Conservation (phyloP, 169 alveolate genomes). For the Amoebophrya sp. region DNA sequence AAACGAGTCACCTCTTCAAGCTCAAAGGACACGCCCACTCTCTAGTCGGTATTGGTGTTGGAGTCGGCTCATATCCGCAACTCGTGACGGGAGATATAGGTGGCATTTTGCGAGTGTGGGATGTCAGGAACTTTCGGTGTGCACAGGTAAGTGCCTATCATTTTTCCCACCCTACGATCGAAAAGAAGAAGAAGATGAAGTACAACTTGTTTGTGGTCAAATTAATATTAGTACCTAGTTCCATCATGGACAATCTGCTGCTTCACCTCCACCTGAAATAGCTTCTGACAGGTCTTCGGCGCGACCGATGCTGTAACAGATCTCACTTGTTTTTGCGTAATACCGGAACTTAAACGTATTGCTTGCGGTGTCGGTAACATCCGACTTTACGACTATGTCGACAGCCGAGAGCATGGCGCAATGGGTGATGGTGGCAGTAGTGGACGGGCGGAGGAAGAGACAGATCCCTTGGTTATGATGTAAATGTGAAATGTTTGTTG, state of each 20-base stretch:
- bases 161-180: background rate
- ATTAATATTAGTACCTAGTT: no score
- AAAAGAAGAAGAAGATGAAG: background rate
- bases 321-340: background rate
- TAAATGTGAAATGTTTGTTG: no score
- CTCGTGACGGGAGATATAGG: conserved; percentile 21
- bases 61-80: background rate
- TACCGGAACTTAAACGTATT: background rate
- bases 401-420: no score
- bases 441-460: no score
- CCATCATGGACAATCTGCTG: no score
- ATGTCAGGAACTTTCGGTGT: conserved; percentile 26
- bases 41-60: background rate
- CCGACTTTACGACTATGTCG: background rate
- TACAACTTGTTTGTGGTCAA: no score
- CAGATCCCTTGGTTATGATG: no score
- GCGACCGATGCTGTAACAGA: background rate
- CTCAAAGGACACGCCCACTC: background rate
- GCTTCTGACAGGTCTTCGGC: conserved; percentile 4
- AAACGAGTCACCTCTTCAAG: background rate
- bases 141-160: background rate
- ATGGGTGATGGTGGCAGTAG: no score
- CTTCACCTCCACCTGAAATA: no score
- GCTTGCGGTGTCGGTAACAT: background rate
- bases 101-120: conserved; percentile 27